These are phyloP conservation scores for Viola pubescens DNA, from an alignment of 441 rosid genomes.

Conservation along the genomic window DNA sequence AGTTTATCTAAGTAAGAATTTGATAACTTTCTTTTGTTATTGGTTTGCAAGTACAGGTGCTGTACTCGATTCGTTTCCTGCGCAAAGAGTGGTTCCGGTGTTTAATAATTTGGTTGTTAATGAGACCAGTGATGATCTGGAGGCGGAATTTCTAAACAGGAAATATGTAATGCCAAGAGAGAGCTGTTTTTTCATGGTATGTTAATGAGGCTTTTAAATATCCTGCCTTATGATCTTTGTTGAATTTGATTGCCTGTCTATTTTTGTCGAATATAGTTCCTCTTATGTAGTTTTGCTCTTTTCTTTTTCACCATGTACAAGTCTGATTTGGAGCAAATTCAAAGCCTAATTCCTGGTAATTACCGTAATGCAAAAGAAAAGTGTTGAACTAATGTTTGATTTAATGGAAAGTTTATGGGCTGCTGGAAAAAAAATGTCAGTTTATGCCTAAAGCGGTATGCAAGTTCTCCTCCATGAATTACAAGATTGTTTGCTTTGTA, in stretches of 20 bases:
- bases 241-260: neutral
- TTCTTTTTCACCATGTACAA: conserved; percentile 28
- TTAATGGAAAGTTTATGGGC: neutral
- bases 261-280: neutral
- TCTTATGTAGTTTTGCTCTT: conserved; percentile 22
- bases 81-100: conserved; percentile 35
- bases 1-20: too few relatives aligned
- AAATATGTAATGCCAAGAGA: conserved; percentile 46
- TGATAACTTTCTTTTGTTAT: neutral
- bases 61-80: conserved; percentile 14
- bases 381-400: neutral
- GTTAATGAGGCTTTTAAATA: neutral
- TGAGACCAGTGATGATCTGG: conserved; percentile 44
- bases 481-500: conserved; percentile 10
- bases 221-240: neutral
- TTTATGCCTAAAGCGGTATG: conserved; percentile 4
- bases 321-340: conserved; percentile 82
- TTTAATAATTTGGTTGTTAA: conserved; percentile 55
- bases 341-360: conserved; percentile 76
- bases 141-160: conserved; percentile 49
- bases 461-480: neutral
- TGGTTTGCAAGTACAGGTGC: conserved; percentile 27
- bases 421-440: neutral
- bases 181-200: conserved; percentile 82
- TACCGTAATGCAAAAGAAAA: conserved; percentile 8